Base-by-base conservation (phyloP, 352 stramenopile species). In the Pythium sp. region DNA sequence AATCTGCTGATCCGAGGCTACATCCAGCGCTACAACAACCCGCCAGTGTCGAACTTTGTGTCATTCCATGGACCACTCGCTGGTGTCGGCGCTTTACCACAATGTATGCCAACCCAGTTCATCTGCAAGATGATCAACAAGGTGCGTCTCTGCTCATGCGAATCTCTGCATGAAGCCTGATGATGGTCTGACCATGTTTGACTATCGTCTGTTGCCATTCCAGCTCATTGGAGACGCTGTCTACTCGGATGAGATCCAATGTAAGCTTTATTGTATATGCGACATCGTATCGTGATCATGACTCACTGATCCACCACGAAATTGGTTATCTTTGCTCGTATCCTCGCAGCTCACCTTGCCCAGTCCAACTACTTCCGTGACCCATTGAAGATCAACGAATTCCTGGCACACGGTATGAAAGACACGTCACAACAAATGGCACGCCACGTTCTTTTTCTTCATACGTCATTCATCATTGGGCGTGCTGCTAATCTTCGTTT, bases 321-420 rank as follows among this genome's bases (percentile, higher is more conserved):
- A 24, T 5, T 22, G 43, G 3, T 51, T 51, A 20, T 51, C 9
- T 51, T 8, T 11, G 5, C 18, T 22, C 5, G 22, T 6, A n/a
- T 51, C 22, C 6, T 43, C 14, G 12, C 58, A 94, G 87, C 86
- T 30, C 81, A 81, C 46, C 63, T 95, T 32, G 94, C 95, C 32
- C 95, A 98, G 75, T 82, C 92, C 32, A 97, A 98, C 71, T 98
- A 98, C 78, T 98, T 93, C 71, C 87, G 94, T 26, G 90, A 98
- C 72, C 93, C 94, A 12, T 74, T 82, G 22, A 79, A 80, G 49
- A 91, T 94, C 46, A 53, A 78, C 20, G 79, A 84, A 18, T 97
- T 92, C 57, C 69, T 94, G 15, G 74, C 80, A 11, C 73, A 89
- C 56, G 82, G 90, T 93, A 74, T 4, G 68, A 6, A n/a, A 51